These are phyloP conservation scores for Selaginella moellendorffii DNA, from an alignment of 75 land plant genomes.

Conservation along the genomic window DNA sequence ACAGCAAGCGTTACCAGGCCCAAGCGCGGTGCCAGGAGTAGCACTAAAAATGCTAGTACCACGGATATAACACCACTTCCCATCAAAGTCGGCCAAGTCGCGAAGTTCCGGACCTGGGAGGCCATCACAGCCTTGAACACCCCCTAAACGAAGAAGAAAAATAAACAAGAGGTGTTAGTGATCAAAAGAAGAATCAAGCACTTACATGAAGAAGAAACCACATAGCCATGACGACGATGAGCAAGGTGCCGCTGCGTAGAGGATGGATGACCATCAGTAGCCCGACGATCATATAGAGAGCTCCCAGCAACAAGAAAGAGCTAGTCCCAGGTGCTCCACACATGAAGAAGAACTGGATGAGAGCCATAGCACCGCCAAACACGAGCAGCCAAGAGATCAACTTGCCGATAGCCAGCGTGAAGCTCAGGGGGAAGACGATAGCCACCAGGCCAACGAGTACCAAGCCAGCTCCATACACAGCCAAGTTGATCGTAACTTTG, in stretches of 20 bases:
- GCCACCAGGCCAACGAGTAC: slow-evolving; percentile 18
- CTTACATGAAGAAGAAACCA: slow-evolving; percentile 27
- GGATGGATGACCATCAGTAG: slow-evolving; percentile 19
- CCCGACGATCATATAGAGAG: slow-evolving; percentile 18
- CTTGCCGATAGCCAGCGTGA: slow-evolving; percentile 5
- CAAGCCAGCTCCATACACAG: slow-evolving; percentile 21
- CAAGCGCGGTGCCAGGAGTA: slow-evolving; percentile 10
- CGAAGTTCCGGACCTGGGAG: slow-evolving; percentile 17
- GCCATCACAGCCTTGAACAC: slow-evolving; percentile 26
- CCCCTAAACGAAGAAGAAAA: slow-evolving; percentile 8
- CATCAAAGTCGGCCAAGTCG: slow-evolving; percentile 19
- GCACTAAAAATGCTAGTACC: slow-evolving; percentile 18
- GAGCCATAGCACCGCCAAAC: slow-evolving; percentile 21
- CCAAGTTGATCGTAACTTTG: slow-evolving; percentile 15
- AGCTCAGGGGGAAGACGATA: slow-evolving; percentile 21
- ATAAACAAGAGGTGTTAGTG: neutral
- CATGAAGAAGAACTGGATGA: slow-evolving; percentile 22
- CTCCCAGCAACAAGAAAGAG: slow-evolving; percentile 21
- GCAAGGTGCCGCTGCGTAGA: slow-evolving; percentile 8
- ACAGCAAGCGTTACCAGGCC: slow-evolving; percentile 14
- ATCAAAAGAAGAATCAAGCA: neutral
- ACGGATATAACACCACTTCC: slow-evolving; percentile 16
- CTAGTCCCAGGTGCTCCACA: slow-evolving; percentile 33
- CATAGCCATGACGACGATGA: slow-evolving; percentile 15
- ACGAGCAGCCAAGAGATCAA: slow-evolving; percentile 24